phyloP scores from a whole-genome alignment of 176 grass and related monocot species.

The Cymbopogon citratus region DNA sequence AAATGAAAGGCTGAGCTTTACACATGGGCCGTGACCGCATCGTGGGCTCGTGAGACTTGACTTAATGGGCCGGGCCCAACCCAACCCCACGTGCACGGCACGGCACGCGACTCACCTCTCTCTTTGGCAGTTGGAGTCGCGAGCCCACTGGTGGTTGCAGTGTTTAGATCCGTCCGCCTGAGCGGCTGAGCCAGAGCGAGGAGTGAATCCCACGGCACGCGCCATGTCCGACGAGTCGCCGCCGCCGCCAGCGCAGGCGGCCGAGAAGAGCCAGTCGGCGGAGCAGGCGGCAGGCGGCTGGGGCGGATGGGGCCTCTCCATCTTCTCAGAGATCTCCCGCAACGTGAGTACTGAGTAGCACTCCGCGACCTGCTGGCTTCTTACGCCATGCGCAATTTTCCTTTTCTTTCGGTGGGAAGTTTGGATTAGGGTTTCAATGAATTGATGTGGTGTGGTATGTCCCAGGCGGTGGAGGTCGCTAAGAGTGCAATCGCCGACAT shows the following conservation, averaged over 20 bases:
- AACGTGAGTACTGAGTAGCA: conserved; percentile 52
- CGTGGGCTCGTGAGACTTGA: background rate
- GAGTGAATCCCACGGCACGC: conserved; percentile 26
- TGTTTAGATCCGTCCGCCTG: conserved; percentile 37
- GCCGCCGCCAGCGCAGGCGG: background rate
- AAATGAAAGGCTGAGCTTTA: too few relatives aligned
- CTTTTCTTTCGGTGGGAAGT: background rate
- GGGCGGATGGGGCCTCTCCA: conserved; percentile 86
- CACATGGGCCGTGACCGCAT: too few relatives aligned
- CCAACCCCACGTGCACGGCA: conserved; percentile 24
- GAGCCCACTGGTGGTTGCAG: conserved; percentile 38
- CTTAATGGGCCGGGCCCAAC: background rate
- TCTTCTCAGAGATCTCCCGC: conserved; percentile 95
- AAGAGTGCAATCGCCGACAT: conserved; percentile 76
- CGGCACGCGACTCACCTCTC: background rate
- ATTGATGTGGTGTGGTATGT: conserved; percentile 13
- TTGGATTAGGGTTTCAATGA: conserved; percentile 26
- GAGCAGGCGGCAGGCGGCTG: conserved; percentile 50
- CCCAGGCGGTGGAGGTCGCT: conserved; percentile 82
- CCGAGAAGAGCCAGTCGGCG: conserved; percentile 6
- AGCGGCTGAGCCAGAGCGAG: conserved; percentile 8
- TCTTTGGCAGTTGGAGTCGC: background rate
- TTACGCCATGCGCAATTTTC: background rate
- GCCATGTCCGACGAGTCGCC: conserved; percentile 49
- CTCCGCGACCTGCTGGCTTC: conserved; percentile 12